Conservation (phyloP, 2,329 filamentous ascomycete species). For the Metarhizium album region DNA sequence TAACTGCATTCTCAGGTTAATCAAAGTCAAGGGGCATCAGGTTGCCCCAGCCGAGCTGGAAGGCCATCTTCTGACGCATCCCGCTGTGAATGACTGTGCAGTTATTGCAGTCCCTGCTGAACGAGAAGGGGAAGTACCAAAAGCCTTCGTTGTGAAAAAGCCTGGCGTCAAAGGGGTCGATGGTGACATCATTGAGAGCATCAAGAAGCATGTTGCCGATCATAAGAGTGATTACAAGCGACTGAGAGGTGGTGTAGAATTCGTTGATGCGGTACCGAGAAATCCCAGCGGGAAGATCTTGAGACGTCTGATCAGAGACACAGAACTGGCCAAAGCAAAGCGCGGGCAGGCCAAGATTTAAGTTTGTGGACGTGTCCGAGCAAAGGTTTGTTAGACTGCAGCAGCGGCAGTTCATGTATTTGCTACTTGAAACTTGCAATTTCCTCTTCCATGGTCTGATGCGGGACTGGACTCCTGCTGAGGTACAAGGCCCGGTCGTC, state of each 20-base stretch:
- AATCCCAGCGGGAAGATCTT: constrained; percentile 48
- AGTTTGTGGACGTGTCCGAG: background rate
- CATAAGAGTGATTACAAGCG: constrained; percentile 31
- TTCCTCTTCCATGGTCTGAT: too few relatives aligned
- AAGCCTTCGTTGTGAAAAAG: constrained; percentile 47
- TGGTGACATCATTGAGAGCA: constrained; percentile 9
- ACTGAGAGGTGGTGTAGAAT: constrained; percentile 37
- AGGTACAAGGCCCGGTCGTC: too few relatives aligned
- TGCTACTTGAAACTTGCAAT: too few relatives aligned
- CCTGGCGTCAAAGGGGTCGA: constrained; percentile 4
- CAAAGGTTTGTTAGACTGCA: too few relatives aligned
- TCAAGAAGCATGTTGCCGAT: constrained; percentile 4
- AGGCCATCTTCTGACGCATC: constrained; percentile 25
- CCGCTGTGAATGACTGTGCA: constrained; percentile 48
- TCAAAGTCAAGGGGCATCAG: constrained; percentile 50
- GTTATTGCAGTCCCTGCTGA: constrained; percentile 49
- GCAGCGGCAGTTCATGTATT: too few relatives aligned
- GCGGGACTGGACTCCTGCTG: too few relatives aligned
- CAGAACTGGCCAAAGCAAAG: constrained; percentile 10
- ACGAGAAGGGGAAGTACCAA: constrained; percentile 44
- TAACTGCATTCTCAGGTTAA: constrained; percentile 23
- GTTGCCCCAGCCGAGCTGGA: constrained; percentile 45
- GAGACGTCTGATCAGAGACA: constrained; percentile 36
- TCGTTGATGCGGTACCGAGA: constrained; percentile 47
- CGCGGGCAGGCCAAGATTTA: constrained; percentile 1